phyloP scores from a whole-genome alignment of 2,329 filamentous ascomycete genomes.

The Curvularia lunata region DNA sequence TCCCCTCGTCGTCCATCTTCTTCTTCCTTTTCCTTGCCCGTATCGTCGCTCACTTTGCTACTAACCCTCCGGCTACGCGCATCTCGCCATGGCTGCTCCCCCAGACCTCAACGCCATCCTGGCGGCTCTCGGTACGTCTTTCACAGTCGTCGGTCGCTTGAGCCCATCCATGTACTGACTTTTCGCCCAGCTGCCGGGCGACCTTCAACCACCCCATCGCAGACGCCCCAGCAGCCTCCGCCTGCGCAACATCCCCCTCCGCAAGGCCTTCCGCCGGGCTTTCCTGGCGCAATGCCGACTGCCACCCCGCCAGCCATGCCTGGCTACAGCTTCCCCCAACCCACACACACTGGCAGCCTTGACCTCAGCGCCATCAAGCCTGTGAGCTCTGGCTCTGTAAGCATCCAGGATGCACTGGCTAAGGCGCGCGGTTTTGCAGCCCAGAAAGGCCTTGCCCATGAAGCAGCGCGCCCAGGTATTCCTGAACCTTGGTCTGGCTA shows the following conservation, averaged over 20 bases:
- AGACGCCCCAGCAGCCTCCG: conserved; percentile 51
- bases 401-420: conserved; percentile 82
- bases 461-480: conserved; percentile 52
- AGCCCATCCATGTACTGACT: conserved; percentile 16
- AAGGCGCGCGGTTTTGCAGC: conserved; percentile 83
- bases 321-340: conserved; percentile 66
- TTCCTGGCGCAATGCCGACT: conserved; percentile 51
- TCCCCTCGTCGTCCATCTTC: conserved; percentile 1
- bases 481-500: conserved; percentile 53
- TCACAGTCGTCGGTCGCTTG: not conserved
- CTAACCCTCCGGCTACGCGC: conserved; percentile 12
- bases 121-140: conserved; percentile 46
- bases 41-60: conserved; percentile 6
- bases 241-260: conserved; percentile 52
- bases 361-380: conserved; percentile 83
- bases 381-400: conserved; percentile 79
- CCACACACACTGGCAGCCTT: conserved; percentile 75
- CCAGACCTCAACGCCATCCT: conserved; percentile 50
- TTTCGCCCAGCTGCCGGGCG: conserved; percentile 52
- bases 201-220: conserved; percentile 56
- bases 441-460: conserved; percentile 72
- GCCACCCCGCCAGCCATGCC: conserved; percentile 52
- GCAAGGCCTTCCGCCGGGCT: conserved; percentile 53
- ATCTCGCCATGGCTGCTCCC: conserved; percentile 41
- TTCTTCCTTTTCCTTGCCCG: not conserved